A percentile compares a stretch with the other conserved stretches of the same genome.
These are phyloP conservation scores for Nepenthes gracilis DNA, from an alignment of 148 eudicot genomes.

Conservation along the genomic window DNA sequence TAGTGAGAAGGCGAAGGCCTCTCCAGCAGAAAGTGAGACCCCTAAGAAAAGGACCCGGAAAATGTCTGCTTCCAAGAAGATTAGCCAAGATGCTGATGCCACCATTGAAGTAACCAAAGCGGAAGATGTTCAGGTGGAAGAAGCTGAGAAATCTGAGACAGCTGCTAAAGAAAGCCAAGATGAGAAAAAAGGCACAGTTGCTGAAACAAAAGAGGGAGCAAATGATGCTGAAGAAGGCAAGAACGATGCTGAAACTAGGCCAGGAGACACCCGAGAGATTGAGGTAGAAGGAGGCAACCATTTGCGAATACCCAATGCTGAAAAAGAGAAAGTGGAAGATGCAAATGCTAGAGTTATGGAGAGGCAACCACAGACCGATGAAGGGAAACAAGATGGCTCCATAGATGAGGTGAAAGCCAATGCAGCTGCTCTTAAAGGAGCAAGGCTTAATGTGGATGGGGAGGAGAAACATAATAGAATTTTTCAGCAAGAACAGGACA, in stretches of 20 bases:
- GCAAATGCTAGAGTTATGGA: constrained; percentile 7
- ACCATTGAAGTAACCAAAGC: constrained; percentile 21
- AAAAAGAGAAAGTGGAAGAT: constrained; percentile 10
- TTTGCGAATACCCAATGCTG: constrained; percentile 10
- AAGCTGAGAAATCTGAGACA: constrained; percentile 15
- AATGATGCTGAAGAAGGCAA: constrained; percentile 9
- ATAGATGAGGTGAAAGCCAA: constrained; percentile 20
- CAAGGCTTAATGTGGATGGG: constrained; percentile 11
- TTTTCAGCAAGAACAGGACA: constrained; percentile 15
- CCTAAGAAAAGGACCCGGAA: constrained; percentile 41
- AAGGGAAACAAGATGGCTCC: constrained; percentile 14
- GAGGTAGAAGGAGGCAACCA: constrained; percentile 9
- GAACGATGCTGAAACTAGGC: constrained; percentile 16
- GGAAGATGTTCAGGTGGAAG: constrained; percentile 21
- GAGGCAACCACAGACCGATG: constrained; percentile 11
- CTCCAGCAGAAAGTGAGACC: constrained; percentile 40
- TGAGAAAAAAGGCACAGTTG: constrained; percentile 9
- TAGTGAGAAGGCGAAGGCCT: constrained; percentile 55
- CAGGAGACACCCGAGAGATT: constrained; percentile 8
- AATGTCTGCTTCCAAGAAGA: constrained; percentile 36
- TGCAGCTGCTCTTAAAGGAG: constrained; percentile 12
- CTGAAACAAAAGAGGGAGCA: constrained; percentile 4
- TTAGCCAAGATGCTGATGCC: constrained; percentile 25
- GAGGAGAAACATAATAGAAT: constrained; percentile 17
- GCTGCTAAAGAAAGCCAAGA: constrained; percentile 7